Evolutionary conservation across 805 yeast genomes (phyloP), one percentile per base, ranked within the genome.

Genomic region (Yarrowia sp.): DNA sequence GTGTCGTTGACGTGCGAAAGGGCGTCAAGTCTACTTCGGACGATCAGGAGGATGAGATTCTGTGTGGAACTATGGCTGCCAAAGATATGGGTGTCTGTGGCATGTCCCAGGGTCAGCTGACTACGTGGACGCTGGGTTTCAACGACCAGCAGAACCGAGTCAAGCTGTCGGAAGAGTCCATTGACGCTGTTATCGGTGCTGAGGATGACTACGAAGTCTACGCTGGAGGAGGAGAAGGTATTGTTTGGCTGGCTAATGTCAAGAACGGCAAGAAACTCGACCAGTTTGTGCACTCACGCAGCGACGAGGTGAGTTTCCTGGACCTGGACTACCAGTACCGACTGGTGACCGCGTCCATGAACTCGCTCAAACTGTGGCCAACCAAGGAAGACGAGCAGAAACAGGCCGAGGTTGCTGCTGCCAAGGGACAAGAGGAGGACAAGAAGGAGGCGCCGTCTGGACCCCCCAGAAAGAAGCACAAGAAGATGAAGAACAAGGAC

Each of bases 21-120:
- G 90, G 90, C 5, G 82, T 87, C 1, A 77, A 89, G 1, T 79
- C 85, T 3, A 83, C 84, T 48, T 87, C 93, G 45, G 98, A 93
- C 71, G 93, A 92, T 75, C 99, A 94, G 79, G 97, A 90, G 72
- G 98, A 94, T 75, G 99, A 94, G 75, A 79, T 94, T n/a, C 79
- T 94, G 52, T 83, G 92, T 69, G 89, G 91, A 73, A 81, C 90
- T 46, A 86, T 88, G 1, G 83, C 86, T 14, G 84, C 83, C 59
- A 90, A 88, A 67, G 87, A 86, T 19, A 83, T 86, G 0, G 84
- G 88, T 3, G 85, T 89, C 4, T 92, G 93, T 73, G 94, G 97
- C 55, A 92, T 92, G 89, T 92, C 97, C 15, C 95, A 89, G 75
- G 98, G 98, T 3, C 85, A 91, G 14, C 82, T 92, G 8, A 92